phyloP scores from a whole-genome alignment of 768 basidiomycete genomes.

The Naganishia onofrii region DNA sequence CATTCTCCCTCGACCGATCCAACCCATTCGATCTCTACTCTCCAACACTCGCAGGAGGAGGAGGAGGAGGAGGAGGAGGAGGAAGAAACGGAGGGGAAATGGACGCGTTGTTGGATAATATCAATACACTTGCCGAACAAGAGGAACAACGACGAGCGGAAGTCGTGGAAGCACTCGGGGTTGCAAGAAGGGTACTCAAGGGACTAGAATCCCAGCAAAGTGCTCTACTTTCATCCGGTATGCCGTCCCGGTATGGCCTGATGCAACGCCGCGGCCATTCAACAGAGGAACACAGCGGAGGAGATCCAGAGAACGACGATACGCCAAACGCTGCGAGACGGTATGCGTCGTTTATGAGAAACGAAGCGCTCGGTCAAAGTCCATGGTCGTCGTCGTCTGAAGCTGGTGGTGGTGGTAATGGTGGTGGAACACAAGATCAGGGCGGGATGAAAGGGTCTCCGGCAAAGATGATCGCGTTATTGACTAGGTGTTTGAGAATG shows the following conservation, averaged over 20 bases:
- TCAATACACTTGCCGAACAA: neutral
- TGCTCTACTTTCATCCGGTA: neutral
- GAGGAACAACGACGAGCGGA: slow-evolving; percentile 3
- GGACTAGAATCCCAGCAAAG: neutral
- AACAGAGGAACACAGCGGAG: neutral
- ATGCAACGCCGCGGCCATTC: neutral
- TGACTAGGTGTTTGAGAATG: slow-evolving; percentile 7
- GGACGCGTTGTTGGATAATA: neutral
- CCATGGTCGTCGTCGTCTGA: neutral
- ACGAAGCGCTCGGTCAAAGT: neutral
- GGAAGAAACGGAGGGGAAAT: no score
- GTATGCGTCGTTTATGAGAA: slow-evolving; percentile 20
- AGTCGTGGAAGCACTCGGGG: neutral
- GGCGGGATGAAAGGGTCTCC: slow-evolving; percentile 6
- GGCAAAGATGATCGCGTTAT: slow-evolving; percentile 15
- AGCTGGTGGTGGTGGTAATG: neutral
- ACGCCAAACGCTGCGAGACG: slow-evolving; percentile 14
- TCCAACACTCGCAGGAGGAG: neutral
- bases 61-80: no score
- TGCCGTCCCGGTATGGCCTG: neutral
- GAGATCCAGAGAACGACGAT: neutral
- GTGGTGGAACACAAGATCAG: neutral
- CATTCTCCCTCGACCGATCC: neutral
- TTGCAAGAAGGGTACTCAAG: neutral
- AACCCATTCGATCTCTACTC: neutral